These are phyloP conservation scores for Suhomyces sp. DNA, from an alignment of 805 yeast genomes.

Conservation along the genomic window DNA sequence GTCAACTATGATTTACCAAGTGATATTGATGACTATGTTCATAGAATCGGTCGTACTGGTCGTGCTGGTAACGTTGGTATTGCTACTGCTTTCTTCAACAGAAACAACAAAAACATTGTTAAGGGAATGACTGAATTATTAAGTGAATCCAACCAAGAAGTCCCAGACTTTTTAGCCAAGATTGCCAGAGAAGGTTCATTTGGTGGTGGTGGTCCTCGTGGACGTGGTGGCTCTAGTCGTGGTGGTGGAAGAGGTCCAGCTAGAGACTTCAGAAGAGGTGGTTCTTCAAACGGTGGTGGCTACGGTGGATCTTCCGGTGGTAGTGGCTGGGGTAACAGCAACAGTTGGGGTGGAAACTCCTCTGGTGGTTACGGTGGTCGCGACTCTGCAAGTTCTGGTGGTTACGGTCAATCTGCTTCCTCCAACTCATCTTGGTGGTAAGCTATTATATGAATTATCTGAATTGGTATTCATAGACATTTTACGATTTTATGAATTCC, in stretches of 20 bases:
- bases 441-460: conserved; percentile 7
- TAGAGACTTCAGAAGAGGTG: conserved; percentile 55
- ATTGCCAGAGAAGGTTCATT: conserved; percentile 73
- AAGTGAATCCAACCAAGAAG: conserved; percentile 96
- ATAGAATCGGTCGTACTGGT: conserved; percentile 99
- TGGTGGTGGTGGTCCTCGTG: conserved; percentile 35
- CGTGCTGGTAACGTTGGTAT: conserved; percentile 99
- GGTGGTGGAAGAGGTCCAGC: conserved; percentile 61
- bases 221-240: conserved; percentile 44
- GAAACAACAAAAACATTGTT: conserved; percentile 86
- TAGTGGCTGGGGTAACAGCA: conserved; percentile 19
- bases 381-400: conserved; percentile 33
- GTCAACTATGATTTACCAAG: conserved; percentile 95
- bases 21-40: conserved; percentile 98
- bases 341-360: conserved; percentile 16
- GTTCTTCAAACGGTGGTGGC: conserved; percentile 23
- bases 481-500: conserved; percentile 9
- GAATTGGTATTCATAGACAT: conserved; percentile 8
- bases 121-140: conserved; percentile 85
- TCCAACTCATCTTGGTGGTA: conserved; percentile 44
- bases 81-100: conserved; percentile 97
- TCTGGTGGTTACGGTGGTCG: conserved; percentile 13
- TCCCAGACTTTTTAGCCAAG: conserved; percentile 82
- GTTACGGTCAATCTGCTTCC: conserved; percentile 22
- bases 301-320: conserved; percentile 21